Percentiles rank a stretch among this genome's conserved stretches.
phyloP scores from a whole-genome alignment of 805 yeast species.

The Cyberlindnera xylosilytica region DNA sequence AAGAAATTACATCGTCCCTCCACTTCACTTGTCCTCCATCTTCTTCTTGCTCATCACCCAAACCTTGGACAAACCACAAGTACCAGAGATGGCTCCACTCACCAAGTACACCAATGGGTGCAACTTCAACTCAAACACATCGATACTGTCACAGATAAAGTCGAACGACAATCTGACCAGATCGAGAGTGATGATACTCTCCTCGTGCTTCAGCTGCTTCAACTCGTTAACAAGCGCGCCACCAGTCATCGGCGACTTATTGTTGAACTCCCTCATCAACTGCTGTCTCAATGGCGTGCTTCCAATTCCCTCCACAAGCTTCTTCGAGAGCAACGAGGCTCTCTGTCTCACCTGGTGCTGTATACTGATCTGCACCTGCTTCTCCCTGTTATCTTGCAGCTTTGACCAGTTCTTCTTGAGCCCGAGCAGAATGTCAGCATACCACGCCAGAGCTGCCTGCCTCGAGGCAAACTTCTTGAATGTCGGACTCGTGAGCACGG shows the following conservation, averaged over 20 bases:
- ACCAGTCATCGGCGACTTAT: slow-evolving; percentile 18
- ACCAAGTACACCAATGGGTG: slow-evolving; percentile 21
- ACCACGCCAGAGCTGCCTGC: slow-evolving; percentile 71
- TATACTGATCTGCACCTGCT: slow-evolving; percentile 51
- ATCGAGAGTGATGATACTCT: slow-evolving; percentile 37
- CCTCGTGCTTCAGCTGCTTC: slow-evolving; percentile 33
- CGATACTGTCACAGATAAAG: slow-evolving; percentile 44
- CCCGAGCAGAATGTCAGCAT: slow-evolving; percentile 57
- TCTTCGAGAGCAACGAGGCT: slow-evolving; percentile 44
- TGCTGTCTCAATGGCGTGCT: slow-evolving; percentile 29
- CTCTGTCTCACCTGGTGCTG: slow-evolving; percentile 59
- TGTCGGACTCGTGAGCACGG: slow-evolving; percentile 39
- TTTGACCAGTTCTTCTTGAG: slow-evolving; percentile 48
- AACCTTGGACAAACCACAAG: slow-evolving; percentile 26
- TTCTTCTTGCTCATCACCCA: slow-evolving; percentile 23
- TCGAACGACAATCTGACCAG: slow-evolving; percentile 42
- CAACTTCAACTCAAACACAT: slow-evolving; percentile 38
- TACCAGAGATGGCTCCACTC: slow-evolving; percentile 24
- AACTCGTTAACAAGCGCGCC: slow-evolving; percentile 27
- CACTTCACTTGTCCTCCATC: slow-evolving; percentile 4
- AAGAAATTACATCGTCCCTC: not conserved
- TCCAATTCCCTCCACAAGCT: slow-evolving; percentile 28
- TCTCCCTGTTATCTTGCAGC: slow-evolving; percentile 39
- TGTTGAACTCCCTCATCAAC: slow-evolving; percentile 29
- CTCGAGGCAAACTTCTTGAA: slow-evolving; percentile 39